Conservation (phyloP, 192 early-diverging fungal genomes). For the Entomortierella beljakovae region DNA sequence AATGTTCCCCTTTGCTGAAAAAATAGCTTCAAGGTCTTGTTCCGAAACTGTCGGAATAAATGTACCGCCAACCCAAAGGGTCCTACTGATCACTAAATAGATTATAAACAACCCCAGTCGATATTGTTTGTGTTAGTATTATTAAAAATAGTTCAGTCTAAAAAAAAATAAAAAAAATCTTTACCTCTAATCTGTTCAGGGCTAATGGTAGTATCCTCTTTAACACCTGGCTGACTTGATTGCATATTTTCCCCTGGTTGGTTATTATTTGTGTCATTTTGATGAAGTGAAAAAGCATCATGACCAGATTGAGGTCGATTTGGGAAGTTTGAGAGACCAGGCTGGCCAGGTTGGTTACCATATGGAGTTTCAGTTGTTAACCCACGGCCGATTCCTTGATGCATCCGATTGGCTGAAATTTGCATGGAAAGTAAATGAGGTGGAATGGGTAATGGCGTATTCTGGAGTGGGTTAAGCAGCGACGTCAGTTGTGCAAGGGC, state of each 20-base stretch:
- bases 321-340: neutral
- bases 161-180: neutral
- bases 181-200: conserved; percentile 49
- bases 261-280: conserved; percentile 2
- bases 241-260: neutral
- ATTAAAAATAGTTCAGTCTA: neutral
- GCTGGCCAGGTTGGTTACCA: neutral
- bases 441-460: conserved; percentile 7
- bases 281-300: neutral
- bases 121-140: neutral
- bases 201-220: conserved; percentile 30
- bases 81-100: conserved; percentile 51
- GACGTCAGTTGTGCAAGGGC: conserved; percentile 27
- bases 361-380: neutral
- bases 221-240: conserved; percentile 1
- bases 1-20: conserved; percentile 43
- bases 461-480: conserved; percentile 11
- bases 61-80: conserved; percentile 54
- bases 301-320: neutral
- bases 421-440: conserved; percentile 1
- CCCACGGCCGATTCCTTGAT: neutral
- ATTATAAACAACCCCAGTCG: neutral
- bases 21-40: conserved; percentile 45
- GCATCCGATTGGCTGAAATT: neutral
- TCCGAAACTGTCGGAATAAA: conserved; percentile 48